phyloP scores from a whole-genome alignment of 2,329 filamentous ascomycete species.

The Pseudovirgaria hyperparasitica region DNA sequence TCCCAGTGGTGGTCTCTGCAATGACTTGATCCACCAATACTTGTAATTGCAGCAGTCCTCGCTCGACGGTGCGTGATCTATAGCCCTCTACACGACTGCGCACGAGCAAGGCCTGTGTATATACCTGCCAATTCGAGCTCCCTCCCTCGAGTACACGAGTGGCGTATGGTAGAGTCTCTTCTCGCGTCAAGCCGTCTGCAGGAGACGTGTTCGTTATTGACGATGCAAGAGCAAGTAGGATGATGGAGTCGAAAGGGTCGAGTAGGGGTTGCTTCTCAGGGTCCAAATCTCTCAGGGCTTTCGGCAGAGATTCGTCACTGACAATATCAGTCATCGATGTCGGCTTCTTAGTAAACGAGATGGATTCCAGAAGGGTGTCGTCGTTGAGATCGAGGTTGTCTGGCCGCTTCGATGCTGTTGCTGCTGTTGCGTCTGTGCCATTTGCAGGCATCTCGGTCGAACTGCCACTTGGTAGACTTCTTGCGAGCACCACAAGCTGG shows the following conservation, averaged over 20 bases:
- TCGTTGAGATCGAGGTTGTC: slow-evolving; percentile 72
- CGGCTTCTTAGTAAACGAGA: slow-evolving; percentile 56
- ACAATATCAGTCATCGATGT: slow-evolving; percentile 28
- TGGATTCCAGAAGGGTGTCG: slow-evolving; percentile 81
- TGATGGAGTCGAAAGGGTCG: slow-evolving; percentile 74
- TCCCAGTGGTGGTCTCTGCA: slow-evolving; percentile 54
- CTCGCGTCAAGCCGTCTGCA: slow-evolving; percentile 72
- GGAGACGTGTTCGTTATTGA: slow-evolving; percentile 86
- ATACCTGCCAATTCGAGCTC: slow-evolving; percentile 94
- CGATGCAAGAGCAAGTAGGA: slow-evolving; percentile 65
- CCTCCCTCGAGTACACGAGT: slow-evolving; percentile 77
- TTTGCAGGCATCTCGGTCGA: slow-evolving; percentile 4
- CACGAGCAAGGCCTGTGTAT: slow-evolving; percentile 84
- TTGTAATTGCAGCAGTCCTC: slow-evolving; percentile 84
- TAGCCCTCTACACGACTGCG: slow-evolving; percentile 84
- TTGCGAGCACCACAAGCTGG: slow-evolving; percentile 83
- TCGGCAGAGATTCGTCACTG: slow-evolving; percentile 42
- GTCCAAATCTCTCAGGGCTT: slow-evolving; percentile 49
- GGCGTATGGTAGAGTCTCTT: slow-evolving; percentile 87
- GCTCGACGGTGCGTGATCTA: slow-evolving; percentile 73
- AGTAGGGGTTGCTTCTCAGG: slow-evolving; percentile 75
- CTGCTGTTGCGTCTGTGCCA: slow-evolving; percentile 4
- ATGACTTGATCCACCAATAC: slow-evolving; percentile 92
- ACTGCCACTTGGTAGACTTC: slow-evolving; percentile 52
- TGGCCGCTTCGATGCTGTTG: slow-evolving; percentile 34